Base-by-base conservation (phyloP, 768 basidiomycete species). In the Lactarius indigo region DNA sequence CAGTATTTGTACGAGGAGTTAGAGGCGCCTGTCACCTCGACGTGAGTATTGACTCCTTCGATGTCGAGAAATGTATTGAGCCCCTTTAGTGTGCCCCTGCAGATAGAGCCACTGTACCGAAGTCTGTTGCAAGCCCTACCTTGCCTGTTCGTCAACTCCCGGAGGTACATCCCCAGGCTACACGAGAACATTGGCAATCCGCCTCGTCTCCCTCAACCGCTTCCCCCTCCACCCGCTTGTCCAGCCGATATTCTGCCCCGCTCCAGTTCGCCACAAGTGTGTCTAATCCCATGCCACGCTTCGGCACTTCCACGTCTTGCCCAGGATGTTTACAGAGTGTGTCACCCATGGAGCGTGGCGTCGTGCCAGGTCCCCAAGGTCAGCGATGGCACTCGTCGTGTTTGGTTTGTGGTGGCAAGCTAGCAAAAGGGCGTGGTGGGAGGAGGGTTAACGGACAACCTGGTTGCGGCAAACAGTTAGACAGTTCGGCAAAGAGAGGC, bases 321-420 rank as follows among this genome's bases (percentile, higher is more conserved):
- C 91, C 91, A 12, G 91, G 90, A 30, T 94, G 92, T 75, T 80
- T 79, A 61, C 86, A 84, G 71, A 73, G 84, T 0, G 92, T 94
- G 15, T 90, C 90, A 18, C 84, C 84, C 1, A 93, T 94, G 91
- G 92, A 94, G 72, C 81, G 84, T 65, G 92, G 92, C 10, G 91
- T 94, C 35, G 89, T 94, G 44, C 88, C 91, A 31, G 92, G 92
- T 5, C 92, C 92, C 28, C 88, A 90, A 66, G 89, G 89, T 41
- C 87, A 88, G 37, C 83, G 84, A 68, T 94, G 92, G 92, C 92
- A 94, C 75, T 80, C 83, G 8, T 73, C 81, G 44, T 94, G 92
- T 75, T 81, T 94, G 58, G 82, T 92, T 7, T 94, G 92, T 72
- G 92, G 92, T 1, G 92, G 92, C 0, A 90, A 85, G 74, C 76